Evolutionary conservation across 2,329 filamentous ascomycete species (phyloP).

Genomic region (Aspergillus neoniger): DNA sequence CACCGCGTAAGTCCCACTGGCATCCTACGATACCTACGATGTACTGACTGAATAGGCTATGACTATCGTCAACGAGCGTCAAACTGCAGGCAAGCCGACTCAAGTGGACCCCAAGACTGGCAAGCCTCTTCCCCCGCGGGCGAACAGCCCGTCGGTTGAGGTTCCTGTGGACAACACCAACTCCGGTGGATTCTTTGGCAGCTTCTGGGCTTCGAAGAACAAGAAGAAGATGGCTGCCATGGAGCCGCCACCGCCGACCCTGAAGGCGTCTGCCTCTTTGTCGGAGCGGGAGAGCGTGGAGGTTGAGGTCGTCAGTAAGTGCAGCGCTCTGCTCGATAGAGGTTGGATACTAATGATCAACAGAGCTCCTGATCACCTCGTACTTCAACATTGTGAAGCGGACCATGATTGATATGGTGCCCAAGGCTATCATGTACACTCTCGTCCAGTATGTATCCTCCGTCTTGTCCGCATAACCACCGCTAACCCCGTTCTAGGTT

Average conservation of each 20-base stretch:
- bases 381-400: constrained; percentile 98
- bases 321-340: too few relatives aligned
- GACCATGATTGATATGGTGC: constrained; percentile 99
- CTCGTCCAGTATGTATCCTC: constrained; percentile 77
- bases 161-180: constrained; percentile 56
- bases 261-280: constrained; percentile 91
- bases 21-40: not conserved
- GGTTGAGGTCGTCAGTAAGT: constrained; percentile 96
- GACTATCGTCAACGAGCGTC: constrained; percentile 94
- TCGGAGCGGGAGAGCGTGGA: constrained; percentile 94
- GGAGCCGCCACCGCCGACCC: constrained; percentile 87
- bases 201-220: constrained; percentile 98
- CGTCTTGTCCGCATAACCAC: too few relatives aligned
- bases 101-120: constrained; percentile 99
- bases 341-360: constrained; percentile 17
- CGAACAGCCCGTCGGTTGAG: constrained; percentile 73
- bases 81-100: constrained; percentile 77
- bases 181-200: constrained; percentile 86
- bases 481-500: constrained; percentile 56
- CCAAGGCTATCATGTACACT: constrained; percentile 97
- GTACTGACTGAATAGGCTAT: constrained; percentile 64
- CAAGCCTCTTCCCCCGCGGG: constrained; percentile 82
- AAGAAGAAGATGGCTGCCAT: constrained; percentile 99
- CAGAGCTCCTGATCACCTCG: constrained; percentile 90
- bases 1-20: constrained; percentile 65